Percentiles rank a stretch among this genome's conserved stretches.
Conservation (phyloP, 1,284 basidiomycete genomes). For the Melampsora larici-populina region DNA sequence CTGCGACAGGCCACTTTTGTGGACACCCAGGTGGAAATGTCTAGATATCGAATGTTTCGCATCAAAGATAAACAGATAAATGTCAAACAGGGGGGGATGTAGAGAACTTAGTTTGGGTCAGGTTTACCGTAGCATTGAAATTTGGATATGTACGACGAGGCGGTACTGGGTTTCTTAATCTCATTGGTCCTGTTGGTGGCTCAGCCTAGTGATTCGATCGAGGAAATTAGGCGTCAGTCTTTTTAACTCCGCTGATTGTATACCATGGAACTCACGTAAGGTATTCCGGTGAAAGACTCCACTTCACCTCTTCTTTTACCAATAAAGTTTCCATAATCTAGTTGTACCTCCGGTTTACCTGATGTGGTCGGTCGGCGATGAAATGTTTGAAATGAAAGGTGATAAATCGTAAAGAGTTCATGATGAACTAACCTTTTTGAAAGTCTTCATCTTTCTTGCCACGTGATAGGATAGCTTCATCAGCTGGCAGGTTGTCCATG, state of each 20-base stretch:
- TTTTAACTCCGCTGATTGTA: too few relatives aligned
- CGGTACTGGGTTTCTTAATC: neutral
- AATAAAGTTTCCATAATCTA: constrained; percentile 9
- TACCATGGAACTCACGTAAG: neutral
- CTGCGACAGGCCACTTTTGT: neutral
- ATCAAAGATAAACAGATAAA: neutral
- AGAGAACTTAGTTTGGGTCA: too few relatives aligned
- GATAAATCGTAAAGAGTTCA: too few relatives aligned
- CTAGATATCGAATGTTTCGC: neutral
- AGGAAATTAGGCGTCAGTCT: too few relatives aligned
- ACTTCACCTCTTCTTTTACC: neutral
- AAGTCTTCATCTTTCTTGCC: too few relatives aligned
- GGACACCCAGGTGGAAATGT: neutral
- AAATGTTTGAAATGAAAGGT: too few relatives aligned
- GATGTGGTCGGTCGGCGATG: too few relatives aligned
- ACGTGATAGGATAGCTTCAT: too few relatives aligned
- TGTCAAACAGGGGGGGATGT: too few relatives aligned
- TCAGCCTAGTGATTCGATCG: neutral
- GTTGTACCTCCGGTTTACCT: neutral
- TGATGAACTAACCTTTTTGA: too few relatives aligned
- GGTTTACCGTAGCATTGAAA: neutral
- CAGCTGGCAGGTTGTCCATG: too few relatives aligned
- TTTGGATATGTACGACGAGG: neutral
- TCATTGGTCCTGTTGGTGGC: neutral
- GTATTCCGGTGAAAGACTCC: constrained; percentile 1